These are phyloP conservation scores for Deuterostichococcus epilithicus DNA, from an alignment of 139 green algal genomes.

Conservation along the genomic window DNA sequence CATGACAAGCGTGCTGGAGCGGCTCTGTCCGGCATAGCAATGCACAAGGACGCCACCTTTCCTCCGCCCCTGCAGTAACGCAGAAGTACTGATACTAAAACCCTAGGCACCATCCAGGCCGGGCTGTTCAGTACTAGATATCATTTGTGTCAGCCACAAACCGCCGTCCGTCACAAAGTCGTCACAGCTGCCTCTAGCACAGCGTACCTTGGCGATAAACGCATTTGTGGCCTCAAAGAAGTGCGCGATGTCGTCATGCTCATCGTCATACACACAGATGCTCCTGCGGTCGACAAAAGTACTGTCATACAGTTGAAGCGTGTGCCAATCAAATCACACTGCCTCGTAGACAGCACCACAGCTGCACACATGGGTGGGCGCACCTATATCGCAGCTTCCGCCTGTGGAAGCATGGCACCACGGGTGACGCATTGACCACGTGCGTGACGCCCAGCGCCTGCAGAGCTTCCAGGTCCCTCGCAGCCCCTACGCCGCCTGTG, in stretches of 20 bases:
- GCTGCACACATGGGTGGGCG: too few relatives aligned
- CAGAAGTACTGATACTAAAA: too few relatives aligned
- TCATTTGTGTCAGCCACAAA: too few relatives aligned
- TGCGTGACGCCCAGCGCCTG: conserved; percentile 25
- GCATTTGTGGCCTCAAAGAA: conserved; percentile 19
- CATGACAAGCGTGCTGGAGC: conserved; percentile 16
- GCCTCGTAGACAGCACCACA: too few relatives aligned
- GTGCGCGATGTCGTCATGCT: conserved; percentile 22
- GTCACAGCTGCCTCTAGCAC: too few relatives aligned
- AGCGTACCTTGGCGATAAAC: conserved; percentile 19
- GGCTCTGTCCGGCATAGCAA: conserved; percentile 31
- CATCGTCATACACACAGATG: conserved; percentile 24
- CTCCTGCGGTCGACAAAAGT: too few relatives aligned
- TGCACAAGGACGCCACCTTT: conserved; percentile 28
- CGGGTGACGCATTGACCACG: conserved; percentile 30
- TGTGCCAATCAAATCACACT: too few relatives aligned
- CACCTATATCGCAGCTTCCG: not conserved
- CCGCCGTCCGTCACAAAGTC: too few relatives aligned
- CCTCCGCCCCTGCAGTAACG: conserved; percentile 8
- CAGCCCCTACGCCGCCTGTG: conserved; percentile 32
- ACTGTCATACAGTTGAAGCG: too few relatives aligned
- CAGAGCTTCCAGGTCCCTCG: conserved; percentile 39
- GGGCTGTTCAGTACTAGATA: not conserved
- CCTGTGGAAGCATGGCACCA: conserved; percentile 42
- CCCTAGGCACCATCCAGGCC: not conserved